Evolutionary conservation across 129 eudicot species (phyloP), one percentile per base, ranked within the genome.

Genomic region (Tagetes erecta): DNA sequence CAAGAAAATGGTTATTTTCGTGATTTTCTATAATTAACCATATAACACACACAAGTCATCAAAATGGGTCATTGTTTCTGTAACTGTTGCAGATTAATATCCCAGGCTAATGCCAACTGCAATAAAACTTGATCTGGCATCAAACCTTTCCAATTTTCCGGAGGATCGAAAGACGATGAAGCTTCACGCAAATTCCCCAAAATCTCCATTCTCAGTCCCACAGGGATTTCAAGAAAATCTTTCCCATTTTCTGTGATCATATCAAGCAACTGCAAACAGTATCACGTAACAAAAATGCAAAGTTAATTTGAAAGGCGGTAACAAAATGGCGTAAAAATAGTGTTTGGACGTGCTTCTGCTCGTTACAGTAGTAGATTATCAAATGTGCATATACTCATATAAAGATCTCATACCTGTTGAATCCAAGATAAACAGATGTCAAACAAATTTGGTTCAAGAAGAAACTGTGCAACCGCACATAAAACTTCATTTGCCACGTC

Each of bases 91-190:
- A 88, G 78, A 86, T 88, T 86, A 47, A 65, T 79, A 38, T 83
- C 87, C 99, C 97, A 95, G 58, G 84, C 86, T 20, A 96, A 85
- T 14, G 94, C 95, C 76, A 95, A 77, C 75, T 91, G 94, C 81
- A 83, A 51, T 64, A 95, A 46, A 14, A 95, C 86, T 69, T 91
- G 96, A 35, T 87, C 85, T 6, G 97, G 94, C 78, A 87, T 64
- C 33, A 80, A 80, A 58, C 99, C 97, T 80, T 95, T 94, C 97
- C 99, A 91, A 65, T 87, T 95, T 68, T 91, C 89, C 5, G 99
- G 94, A 46, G 78, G 83, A 6, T 88, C 91, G 1, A 80, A 38
- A 34, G 83, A 47, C 11, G 96, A 83, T 49, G 87, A 80, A 31
- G 96, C 88, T 76, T 91, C 96, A 52, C 84, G 82, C 47, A 95